Conservation (phyloP, 164 flowering plant genomes). For the Akebia trifoliata region DNA sequence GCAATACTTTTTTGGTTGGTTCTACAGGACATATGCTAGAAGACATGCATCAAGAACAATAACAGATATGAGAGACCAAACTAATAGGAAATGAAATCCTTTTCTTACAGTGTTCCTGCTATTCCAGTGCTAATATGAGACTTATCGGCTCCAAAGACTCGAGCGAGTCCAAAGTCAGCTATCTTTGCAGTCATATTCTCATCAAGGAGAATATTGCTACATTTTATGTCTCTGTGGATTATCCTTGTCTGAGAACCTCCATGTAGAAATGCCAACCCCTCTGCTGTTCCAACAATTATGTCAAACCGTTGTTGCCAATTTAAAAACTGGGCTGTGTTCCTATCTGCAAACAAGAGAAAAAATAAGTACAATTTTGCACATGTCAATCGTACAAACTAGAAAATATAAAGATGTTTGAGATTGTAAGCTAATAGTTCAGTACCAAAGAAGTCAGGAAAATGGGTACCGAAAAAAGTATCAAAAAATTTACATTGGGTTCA, state of each 20-base stretch:
- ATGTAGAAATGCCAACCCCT: constrained; percentile 72
- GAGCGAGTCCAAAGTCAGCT: constrained; percentile 74
- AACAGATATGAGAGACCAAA: too few relatives aligned
- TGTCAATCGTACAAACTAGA: background rate
- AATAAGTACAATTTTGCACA: background rate
- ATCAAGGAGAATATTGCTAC: constrained; percentile 76
- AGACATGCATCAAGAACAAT: too few relatives aligned
- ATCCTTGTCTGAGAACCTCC: constrained; percentile 49
- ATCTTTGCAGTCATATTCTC: constrained; percentile 52
- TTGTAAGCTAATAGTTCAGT: background rate
- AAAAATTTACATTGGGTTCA: too few relatives aligned
- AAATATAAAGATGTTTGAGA: background rate
- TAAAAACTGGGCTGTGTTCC: constrained; percentile 27
- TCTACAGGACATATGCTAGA: too few relatives aligned
- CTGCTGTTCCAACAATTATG: constrained; percentile 63
- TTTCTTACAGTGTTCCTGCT: constrained; percentile 79
- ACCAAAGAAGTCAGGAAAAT: too few relatives aligned
- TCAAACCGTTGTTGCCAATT: constrained; percentile 56
- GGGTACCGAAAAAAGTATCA: too few relatives aligned
- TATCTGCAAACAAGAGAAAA: constrained; percentile 29
- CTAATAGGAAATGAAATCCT: constrained; percentile 1
- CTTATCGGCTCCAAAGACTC: constrained; percentile 50
- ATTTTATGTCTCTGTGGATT: constrained; percentile 74
- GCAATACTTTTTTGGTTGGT: too few relatives aligned
- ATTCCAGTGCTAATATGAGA: constrained; percentile 73